phyloP scores from a whole-genome alignment of 2,329 filamentous ascomycete genomes.

The Aulographum hederae region DNA sequence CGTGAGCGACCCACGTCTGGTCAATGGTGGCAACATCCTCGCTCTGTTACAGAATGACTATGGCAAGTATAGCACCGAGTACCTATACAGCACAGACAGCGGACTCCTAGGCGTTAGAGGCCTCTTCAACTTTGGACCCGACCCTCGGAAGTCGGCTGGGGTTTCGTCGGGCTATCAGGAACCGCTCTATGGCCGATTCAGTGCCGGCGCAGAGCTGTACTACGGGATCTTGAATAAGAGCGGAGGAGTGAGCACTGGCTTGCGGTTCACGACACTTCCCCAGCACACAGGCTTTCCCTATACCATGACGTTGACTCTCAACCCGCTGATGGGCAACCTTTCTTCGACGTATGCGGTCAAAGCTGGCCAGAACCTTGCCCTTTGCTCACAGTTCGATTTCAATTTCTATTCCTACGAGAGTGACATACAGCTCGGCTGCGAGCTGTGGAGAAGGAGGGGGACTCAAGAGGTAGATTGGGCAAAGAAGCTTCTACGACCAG shows the following conservation, averaged over 20 bases:
- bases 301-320: slow-evolving; percentile 82
- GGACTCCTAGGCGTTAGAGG: slow-evolving; percentile 74
- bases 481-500: slow-evolving; percentile 21
- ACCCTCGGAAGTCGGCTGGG: slow-evolving; percentile 28
- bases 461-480: slow-evolving; percentile 23
- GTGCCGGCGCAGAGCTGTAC: slow-evolving; percentile 81
- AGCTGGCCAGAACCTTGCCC: slow-evolving; percentile 62
- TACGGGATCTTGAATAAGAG: slow-evolving; percentile 92
- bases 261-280: slow-evolving; percentile 76
- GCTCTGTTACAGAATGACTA: slow-evolving; percentile 64
- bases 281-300: slow-evolving; percentile 71
- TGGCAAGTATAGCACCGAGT: slow-evolving; percentile 76
- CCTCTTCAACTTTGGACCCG: slow-evolving; percentile 83
- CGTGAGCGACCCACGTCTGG: slow-evolving; percentile 52
- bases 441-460: slow-evolving; percentile 58
- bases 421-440: slow-evolving; percentile 76
- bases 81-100: slow-evolving; percentile 81
- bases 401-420: slow-evolving; percentile 98
- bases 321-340: slow-evolving; percentile 85
- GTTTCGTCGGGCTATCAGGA: slow-evolving; percentile 5
- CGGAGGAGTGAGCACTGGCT: slow-evolving; percentile 73
- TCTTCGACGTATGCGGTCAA: slow-evolving; percentile 83
- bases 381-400: slow-evolving; percentile 87
- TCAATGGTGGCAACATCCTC: slow-evolving; percentile 59
- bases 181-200: slow-evolving; percentile 47